These are phyloP conservation scores for Ophiostoma sp. DNA, from an alignment of 2,329 filamentous ascomycete species.

Conservation along the genomic window DNA sequence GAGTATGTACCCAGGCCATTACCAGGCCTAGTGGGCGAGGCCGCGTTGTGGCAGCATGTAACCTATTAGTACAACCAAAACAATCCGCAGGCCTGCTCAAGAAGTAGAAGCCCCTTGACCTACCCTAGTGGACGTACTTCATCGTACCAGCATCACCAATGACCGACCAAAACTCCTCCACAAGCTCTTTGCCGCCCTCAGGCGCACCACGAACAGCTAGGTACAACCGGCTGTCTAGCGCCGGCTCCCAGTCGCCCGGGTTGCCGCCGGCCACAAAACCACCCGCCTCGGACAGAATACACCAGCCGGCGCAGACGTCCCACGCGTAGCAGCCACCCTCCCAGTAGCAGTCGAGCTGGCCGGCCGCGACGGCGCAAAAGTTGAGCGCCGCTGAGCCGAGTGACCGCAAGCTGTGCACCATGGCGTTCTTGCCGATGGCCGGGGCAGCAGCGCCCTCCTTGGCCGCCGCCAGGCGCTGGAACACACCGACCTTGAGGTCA, in stretches of 20 bases:
- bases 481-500: slow-evolving; percentile 66
- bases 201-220: slow-evolving; percentile 63
- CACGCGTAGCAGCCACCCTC: slow-evolving; percentile 83
- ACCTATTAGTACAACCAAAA: no score
- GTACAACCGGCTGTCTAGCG: slow-evolving; percentile 61
- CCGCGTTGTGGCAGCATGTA: not conserved
- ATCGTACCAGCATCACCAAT: slow-evolving; percentile 54
- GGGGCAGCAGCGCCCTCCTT: slow-evolving; percentile 53
- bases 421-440: slow-evolving; percentile 57
- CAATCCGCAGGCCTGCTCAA: no score
- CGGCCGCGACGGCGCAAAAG: slow-evolving; percentile 69
- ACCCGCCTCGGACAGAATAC: slow-evolving; percentile 71
- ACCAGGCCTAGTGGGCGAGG: no score
- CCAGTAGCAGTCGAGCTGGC: slow-evolving; percentile 74
- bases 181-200: slow-evolving; percentile 59
- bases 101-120: not conserved
- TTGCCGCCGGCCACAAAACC: slow-evolving; percentile 72
- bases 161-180: slow-evolving; percentile 65
- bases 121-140: slow-evolving; percentile 42
- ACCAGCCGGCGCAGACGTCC: slow-evolving; percentile 83
- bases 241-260: slow-evolving; percentile 67
- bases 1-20: no score
- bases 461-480: slow-evolving; percentile 57
- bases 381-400: slow-evolving; percentile 75
- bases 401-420: slow-evolving; percentile 73